These are phyloP conservation scores for Paecilomyces fulvus DNA, from an alignment of 2,329 filamentous ascomycete genomes.

Conservation along the genomic window DNA sequence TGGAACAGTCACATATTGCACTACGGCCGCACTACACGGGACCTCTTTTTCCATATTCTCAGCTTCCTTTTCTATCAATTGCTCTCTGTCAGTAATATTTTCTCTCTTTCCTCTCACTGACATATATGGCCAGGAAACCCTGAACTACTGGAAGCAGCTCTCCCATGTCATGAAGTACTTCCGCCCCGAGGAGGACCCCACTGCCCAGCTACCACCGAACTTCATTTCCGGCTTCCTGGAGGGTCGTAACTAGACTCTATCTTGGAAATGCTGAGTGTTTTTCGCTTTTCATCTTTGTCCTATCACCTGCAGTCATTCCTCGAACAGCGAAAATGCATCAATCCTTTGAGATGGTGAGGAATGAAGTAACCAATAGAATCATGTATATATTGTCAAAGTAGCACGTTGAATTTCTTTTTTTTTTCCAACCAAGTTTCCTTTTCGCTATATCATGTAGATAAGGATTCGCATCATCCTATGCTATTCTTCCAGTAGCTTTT, in stretches of 20 bases:
- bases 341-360: neutral
- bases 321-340: neutral
- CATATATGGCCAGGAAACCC: conserved; percentile 61
- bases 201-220: conserved; percentile 66
- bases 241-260: conserved; percentile 45
- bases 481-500: neutral
- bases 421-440: neutral
- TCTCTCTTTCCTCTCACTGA: neutral
- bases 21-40: neutral
- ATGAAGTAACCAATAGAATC: neutral
- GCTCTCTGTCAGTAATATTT: too few species aligned
- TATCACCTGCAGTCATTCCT: neutral
- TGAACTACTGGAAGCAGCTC: conserved; percentile 99
- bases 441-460: neutral
- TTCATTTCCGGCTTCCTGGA: conserved; percentile 95
- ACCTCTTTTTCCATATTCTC: neutral
- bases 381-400: conserved; percentile 4
- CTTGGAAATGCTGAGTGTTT: neutral
- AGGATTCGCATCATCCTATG: too few species aligned
- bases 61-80: neutral
- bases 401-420: neutral
- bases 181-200: conserved; percentile 74
- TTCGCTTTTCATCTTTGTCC: neutral
- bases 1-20: neutral
- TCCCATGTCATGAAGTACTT: conserved; percentile 97